These are phyloP conservation scores for Aspergillus sp. DNA, from an alignment of 2,329 filamentous ascomycete species.

Conservation along the genomic window DNA sequence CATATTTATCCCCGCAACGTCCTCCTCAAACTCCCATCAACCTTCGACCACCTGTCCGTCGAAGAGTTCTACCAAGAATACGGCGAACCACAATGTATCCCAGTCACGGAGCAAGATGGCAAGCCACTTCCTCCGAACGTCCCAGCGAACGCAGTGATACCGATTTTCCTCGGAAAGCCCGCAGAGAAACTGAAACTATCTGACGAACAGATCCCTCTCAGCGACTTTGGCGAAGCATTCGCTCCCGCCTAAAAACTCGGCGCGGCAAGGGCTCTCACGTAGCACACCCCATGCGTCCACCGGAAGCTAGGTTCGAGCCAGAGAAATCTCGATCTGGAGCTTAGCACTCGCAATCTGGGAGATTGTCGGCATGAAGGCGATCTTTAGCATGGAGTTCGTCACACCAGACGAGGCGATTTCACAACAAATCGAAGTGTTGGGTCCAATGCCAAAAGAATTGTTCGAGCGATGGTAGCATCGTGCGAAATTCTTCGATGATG, in stretches of 20 bases:
- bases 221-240: slow-evolving; percentile 35
- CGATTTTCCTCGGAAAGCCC: slow-evolving; percentile 30
- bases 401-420: slow-evolving; percentile 24
- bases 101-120: slow-evolving; percentile 30
- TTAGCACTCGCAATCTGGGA: slow-evolving; percentile 33
- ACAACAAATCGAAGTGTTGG: slow-evolving; percentile 30
- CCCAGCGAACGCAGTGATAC: slow-evolving; percentile 32
- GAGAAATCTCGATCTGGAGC: slow-evolving; percentile 30
- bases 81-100: slow-evolving; percentile 33
- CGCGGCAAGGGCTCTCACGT: slow-evolving; percentile 30
- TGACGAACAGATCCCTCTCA: slow-evolving; percentile 36
- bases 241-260: slow-evolving; percentile 26
- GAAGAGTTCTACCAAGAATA: slow-evolving; percentile 38
- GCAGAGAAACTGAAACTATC: slow-evolving; percentile 33
- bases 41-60: slow-evolving; percentile 35
- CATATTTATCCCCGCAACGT: slow-evolving; percentile 38
- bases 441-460: slow-evolving; percentile 25
- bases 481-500: slow-evolving; percentile 19
- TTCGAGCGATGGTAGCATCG: slow-evolving; percentile 24
- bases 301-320: slow-evolving; percentile 24
- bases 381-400: slow-evolving; percentile 25
- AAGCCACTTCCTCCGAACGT: slow-evolving; percentile 30
- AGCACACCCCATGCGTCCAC: slow-evolving; percentile 21
- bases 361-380: slow-evolving; percentile 32
- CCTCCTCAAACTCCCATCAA: slow-evolving; percentile 29